These are phyloP conservation scores for Chlorencoelia australis DNA, from an alignment of 2,329 filamentous ascomycete genomes.

Conservation along the genomic window DNA sequence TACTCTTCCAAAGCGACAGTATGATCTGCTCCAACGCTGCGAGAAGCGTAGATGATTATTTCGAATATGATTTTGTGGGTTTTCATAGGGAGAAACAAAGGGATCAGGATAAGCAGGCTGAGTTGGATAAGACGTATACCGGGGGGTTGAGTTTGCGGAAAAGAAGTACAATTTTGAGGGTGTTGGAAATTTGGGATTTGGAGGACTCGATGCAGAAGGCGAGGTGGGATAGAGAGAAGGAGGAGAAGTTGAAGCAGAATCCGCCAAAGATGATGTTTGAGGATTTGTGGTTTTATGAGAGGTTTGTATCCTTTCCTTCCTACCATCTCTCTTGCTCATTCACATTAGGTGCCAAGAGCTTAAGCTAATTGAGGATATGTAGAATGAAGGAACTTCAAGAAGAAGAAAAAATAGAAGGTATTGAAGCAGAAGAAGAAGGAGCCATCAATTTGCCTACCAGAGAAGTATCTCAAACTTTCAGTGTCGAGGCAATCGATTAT, in stretches of 20 bases:
- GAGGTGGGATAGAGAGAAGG: background rate
- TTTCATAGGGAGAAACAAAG: no score
- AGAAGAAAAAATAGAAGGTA: conserved; percentile 13
- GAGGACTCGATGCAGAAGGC: conserved; percentile 1
- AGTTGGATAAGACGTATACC: conserved; percentile 25
- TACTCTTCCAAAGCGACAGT: conserved; percentile 29
- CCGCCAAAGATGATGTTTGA: conserved; percentile 15
- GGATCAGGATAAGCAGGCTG: no score
- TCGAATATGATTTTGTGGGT: conserved; percentile 29
- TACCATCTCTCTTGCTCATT: no score
- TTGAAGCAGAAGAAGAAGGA: conserved; percentile 13
- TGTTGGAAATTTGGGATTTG: conserved; percentile 23
- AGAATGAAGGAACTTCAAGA: conserved; percentile 18
- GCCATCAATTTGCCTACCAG: conserved; percentile 21
- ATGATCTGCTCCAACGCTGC: conserved; percentile 28
- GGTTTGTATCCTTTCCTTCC: conserved; percentile 13
- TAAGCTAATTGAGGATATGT: background rate
- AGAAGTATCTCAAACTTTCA: conserved; percentile 24
- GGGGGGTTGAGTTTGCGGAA: conserved; percentile 32
- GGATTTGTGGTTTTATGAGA: conserved; percentile 25
- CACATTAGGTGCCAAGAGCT: background rate
- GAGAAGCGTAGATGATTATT: conserved; percentile 27
- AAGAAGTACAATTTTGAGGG: conserved; percentile 25
- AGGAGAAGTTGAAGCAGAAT: background rate
- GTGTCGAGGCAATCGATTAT: conserved; percentile 25